Evolutionary conservation across 169 alveolate genomes (phyloP).

Genomic region (Neospora caninum): DNA sequence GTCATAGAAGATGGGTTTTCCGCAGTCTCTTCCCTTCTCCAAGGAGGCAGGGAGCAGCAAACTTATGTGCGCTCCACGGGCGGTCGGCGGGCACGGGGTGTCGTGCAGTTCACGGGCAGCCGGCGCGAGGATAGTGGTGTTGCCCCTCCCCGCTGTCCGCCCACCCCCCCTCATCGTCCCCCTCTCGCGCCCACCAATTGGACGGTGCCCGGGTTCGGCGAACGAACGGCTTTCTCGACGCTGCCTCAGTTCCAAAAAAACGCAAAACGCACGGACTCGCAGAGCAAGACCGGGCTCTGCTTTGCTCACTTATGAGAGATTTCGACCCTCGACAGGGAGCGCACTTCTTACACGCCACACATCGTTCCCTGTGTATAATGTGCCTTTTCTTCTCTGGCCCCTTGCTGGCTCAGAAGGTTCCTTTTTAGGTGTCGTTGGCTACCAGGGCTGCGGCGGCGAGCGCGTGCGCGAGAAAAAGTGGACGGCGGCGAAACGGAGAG

Average conservation of each 20-base stretch:
- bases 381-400: too few species aligned
- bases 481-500: not conserved
- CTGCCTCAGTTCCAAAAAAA: not conserved
- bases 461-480: not conserved
- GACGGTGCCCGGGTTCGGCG: not conserved
- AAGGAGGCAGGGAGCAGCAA: too few species aligned
- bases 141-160: not conserved
- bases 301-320: not conserved
- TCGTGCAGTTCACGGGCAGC: not conserved
- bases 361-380: not conserved
- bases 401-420: too few species aligned
- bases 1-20: not conserved
- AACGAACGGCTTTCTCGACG: not conserved
- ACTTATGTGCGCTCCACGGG: not conserved
- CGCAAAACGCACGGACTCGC: not conserved
- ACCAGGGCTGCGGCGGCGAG: conserved; percentile 34
- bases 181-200: not conserved
- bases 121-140: not conserved
- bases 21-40: not conserved
- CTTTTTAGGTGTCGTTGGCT: conserved; percentile 30
- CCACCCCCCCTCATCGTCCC: too few species aligned
- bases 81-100: not conserved
- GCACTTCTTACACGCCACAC: not conserved
- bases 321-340: not conserved
- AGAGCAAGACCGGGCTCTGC: not conserved